phyloP scores from a whole-genome alignment of 768 basidiomycete species.

The Cyclocybe aegerita region DNA sequence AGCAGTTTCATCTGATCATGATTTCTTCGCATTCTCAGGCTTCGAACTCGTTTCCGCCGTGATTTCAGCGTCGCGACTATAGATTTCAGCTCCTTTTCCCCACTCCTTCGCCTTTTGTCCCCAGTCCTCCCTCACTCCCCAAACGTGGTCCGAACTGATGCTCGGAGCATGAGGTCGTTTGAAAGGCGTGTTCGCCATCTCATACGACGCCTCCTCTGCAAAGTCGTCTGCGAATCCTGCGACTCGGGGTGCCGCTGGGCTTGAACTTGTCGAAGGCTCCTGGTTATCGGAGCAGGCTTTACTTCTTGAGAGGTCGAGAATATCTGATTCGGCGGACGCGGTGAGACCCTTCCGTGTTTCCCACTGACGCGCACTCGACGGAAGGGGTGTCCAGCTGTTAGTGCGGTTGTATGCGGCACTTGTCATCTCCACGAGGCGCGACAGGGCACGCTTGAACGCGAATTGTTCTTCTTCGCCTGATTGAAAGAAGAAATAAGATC shows the following conservation, averaged over 20 bases:
- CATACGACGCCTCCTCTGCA: conserved; percentile 6
- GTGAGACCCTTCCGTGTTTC: conserved; percentile 2
- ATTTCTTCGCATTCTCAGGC: neutral
- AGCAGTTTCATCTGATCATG: neutral
- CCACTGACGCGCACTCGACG: conserved; percentile 15
- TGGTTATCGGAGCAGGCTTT: neutral
- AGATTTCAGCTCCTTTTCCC: conserved; percentile 7
- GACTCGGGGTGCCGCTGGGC: neutral
- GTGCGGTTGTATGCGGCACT: conserved; percentile 31
- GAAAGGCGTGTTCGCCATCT: conserved; percentile 2
- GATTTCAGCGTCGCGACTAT: neutral
- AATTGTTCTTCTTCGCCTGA: conserved; percentile 61
- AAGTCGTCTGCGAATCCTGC: conserved; percentile 1
- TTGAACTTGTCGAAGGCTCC: neutral
- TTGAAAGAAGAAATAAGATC: neutral
- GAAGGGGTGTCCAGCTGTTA: conserved; percentile 36
- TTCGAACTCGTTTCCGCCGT: neutral
- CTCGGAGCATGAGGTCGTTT: conserved; percentile 10
- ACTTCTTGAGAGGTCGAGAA: neutral
- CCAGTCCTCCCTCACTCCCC: conserved; percentile 17
- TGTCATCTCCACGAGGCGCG: conserved; percentile 58
- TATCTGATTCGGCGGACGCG: neutral
- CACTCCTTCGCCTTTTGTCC: conserved; percentile 6
- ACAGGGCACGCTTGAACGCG: conserved; percentile 61
- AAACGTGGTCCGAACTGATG: conserved; percentile 10